Percentiles rank a stretch among this genome's conserved stretches.
These are phyloP conservation scores for Penicillium desertorum DNA, from an alignment of 495 filamentous ascomycete genomes.

Conservation along the genomic window DNA sequence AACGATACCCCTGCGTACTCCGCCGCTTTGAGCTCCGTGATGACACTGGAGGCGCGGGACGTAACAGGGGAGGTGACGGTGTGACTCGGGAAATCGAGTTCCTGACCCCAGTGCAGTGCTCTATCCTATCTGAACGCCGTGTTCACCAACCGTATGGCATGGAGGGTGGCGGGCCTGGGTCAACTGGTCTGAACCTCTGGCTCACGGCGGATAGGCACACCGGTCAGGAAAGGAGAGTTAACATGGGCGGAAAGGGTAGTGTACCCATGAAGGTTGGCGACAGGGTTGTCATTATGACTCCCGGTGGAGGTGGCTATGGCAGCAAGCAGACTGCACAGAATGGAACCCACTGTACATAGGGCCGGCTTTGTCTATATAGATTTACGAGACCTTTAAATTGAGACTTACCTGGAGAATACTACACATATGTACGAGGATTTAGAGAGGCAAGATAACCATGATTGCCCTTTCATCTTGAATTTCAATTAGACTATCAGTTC, in stretches of 20 bases:
- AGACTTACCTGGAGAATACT: too few species aligned
- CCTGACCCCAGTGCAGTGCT: constrained; percentile 85
- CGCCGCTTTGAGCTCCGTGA: constrained; percentile 76
- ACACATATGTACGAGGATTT: too few species aligned
- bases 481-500: too few species aligned
- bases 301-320: constrained; percentile 51
- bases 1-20: constrained; percentile 85
- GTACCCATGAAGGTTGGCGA: constrained; percentile 83
- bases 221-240: constrained; percentile 67
- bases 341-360: too few species aligned
- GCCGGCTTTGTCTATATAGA: too few species aligned
- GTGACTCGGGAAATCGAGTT: constrained; percentile 96
- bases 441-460: too few species aligned
- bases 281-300: constrained; percentile 70
- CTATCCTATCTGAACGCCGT: constrained; percentile 84
- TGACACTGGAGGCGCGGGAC: constrained; percentile 66
- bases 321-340: too few species aligned
- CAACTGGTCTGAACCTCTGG: constrained; percentile 84
- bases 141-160: constrained; percentile 88
- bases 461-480: too few species aligned
- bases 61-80: constrained; percentile 81
- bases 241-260: constrained; percentile 90
- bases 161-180: constrained; percentile 75
- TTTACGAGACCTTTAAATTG: too few species aligned
- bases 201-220: constrained; percentile 58